Base-by-base conservation (phyloP, 2,329 filamentous ascomycete species). In the Didymella sp. region DNA sequence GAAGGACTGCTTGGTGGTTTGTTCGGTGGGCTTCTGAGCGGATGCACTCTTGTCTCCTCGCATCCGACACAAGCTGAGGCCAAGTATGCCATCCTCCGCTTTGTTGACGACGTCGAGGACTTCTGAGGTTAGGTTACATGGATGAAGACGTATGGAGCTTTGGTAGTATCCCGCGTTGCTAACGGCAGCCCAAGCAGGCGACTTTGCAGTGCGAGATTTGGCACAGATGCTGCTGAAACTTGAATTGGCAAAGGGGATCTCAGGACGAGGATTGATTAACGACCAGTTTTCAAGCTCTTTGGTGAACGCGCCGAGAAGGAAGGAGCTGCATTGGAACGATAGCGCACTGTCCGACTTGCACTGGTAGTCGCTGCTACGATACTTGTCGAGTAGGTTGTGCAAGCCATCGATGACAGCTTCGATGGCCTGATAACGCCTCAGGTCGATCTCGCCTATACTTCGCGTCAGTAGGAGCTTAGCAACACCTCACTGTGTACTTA, bases 401-500 rank as follows among this genome's bases (percentile, higher is more conserved):
- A 31, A 15, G 13, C 30, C 30, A 11, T 13, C 30, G 11, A 31
- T 31, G 13, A 31, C 22, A 17, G 28, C 27, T 15, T 49, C 35
- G 17, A 62, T 57, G 8, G 45, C 58, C 43, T 46, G 43, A 4
- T 22, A 43, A 1, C 58, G 51, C 8, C 21, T 28, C 17, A 42
- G 17, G 15, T 59, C 52, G 30, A 31, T 31, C 30, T 31, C 30
- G 11, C 30, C 30, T 7, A 4, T 11, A 15, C 19, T 62, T 60
- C 21, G 19, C 21, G 19, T 48, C 44, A 58, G 50, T 11, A 22
- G 21, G 28, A 6, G 15, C 4, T 11, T 19, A n/a, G 4, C 6
- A 24, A 28, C 11, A 31, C 1, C 60, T 44, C 2, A 43, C 40
- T 5, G 25, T 5, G 13, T 4, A 31, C 30, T 31, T 31, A 31